Base-by-base conservation (phyloP, 108 stramenopile genomes). In the Nitzschia putrida region DNA sequence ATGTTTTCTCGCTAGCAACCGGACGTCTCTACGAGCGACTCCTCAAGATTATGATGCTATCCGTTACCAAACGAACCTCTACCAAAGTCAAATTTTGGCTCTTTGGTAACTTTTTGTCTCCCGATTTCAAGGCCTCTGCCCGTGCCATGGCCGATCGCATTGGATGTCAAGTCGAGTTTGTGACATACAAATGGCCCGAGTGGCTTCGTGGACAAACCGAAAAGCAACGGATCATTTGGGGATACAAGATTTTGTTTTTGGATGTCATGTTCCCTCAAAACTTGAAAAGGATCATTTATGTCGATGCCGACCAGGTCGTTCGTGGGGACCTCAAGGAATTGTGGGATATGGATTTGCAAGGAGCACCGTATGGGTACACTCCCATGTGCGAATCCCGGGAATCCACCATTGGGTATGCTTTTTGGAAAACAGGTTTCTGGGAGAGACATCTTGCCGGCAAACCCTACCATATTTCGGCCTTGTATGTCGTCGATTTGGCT, bases 211-310 rank as follows among this genome's bases (percentile, higher is more conserved):
- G 81, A 25, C 98, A 99, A 74, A 95, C 85, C 42, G 96, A 98
- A 76, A 97, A 98, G 80, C 99, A 99, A 84, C 83, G 99, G 29
- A 96, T 98, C 56, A 99, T 99, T 72, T 99, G 99, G 99, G 99
- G 99, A 20, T 99, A 98, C 88, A 99, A 99, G 82, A 99, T 99
- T 64, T 85, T 99, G 10, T 99, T 99, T 68, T 77, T 99, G 21
- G 99, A 99, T 72, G 99, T 99, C 14, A 87, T 99, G 2, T 99
- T 99, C 74, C 99, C 99, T 7, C 83, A 98, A 16, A 79, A 87
- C 69, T 90, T 99, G 51, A 91, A 96, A 74, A 97, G 97, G 73
- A 89, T 98, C 44, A 97, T 97, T 16, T 96, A 96, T 70, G 98
- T 98, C 26, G 98, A 98, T 69, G 95, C 97, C 9, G 96, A 99